Evolutionary conservation across 805 yeast species (phyloP), one percentile per base, ranked within the genome.

Genomic region (Dipodascopsis tothii): DNA sequence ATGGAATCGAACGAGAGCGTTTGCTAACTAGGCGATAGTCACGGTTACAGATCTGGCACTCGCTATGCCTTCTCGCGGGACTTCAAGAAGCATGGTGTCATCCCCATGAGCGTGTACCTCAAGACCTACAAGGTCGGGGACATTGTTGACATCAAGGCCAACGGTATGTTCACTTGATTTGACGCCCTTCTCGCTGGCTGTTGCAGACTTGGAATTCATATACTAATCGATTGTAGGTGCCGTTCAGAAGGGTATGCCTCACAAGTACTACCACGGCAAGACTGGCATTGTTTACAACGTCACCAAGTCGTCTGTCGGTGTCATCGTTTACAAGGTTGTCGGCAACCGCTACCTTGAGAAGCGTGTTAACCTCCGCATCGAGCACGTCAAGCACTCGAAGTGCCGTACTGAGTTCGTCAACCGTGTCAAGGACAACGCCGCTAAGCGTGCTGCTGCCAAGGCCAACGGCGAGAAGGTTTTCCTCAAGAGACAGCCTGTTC

Each of bases 1-100:
- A 27, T 11, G n/a, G 32, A n/a, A 27, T 27, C n/a, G 19, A 33
- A 33, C 17, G 14, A 16, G 14, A 16, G 11, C 21, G n/a, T 42
- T 9, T 25, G 30, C 30, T 25, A 25, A 25, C 14, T 14, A 25
- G 30, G 30, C 9, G 9, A 36, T 43, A 43, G 87, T 74, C 96
- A 86, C 78, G 98, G 98, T 83, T 88, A 86, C 82, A 88, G 98
- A 88, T 87, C 96, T 67, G 92, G 98, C 78, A 90, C 98, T 77
- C 95, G 98, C 77, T 92, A 92, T 88, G 94, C 94, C 78, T 92
- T 92, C 94, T 85, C 87, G 76, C 92, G 98, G 77, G 97, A 90
- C 82, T 92, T 83, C 88, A 88, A 84, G 81, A 81, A 80, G 74
- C 94, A 90, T 76, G 98, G 98, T 73, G 73, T 81, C 64, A 77